phyloP scores from a whole-genome alignment of 257 asterid genomes.

The Rehmannia glutinosa region DNA sequence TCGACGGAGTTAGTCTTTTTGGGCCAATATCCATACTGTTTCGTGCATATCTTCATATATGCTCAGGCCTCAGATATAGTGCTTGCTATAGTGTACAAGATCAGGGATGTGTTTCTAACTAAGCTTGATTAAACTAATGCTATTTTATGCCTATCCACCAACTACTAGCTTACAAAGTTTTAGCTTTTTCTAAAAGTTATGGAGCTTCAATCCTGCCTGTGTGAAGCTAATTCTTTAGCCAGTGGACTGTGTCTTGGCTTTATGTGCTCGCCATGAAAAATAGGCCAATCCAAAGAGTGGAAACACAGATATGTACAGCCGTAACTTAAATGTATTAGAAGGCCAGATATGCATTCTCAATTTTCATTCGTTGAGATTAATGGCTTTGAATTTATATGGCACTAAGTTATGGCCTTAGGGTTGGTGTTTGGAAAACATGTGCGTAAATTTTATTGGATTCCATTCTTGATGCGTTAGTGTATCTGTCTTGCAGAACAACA shows the following conservation, averaged over 20 bases:
- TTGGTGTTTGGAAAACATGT: neutral
- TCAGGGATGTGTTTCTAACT: neutral
- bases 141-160: neutral
- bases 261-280: constrained; percentile 7
- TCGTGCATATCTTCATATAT: neutral
- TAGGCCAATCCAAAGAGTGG: neutral
- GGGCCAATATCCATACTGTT: neutral
- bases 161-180: no score
- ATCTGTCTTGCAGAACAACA: constrained; percentile 57
- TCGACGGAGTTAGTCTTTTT: constrained; percentile 1
- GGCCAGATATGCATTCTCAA: neutral
- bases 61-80: neutral
- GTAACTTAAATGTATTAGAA: constrained; percentile 2
- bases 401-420: constrained; percentile 9
- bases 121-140: constrained; percentile 1
- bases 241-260: constrained; percentile 10
- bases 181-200: neutral
- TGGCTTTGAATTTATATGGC: constrained; percentile 3
- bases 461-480: constrained; percentile 20
- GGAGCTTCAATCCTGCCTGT: constrained; percentile 12
- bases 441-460: neutral
- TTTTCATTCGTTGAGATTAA: constrained; percentile 14
- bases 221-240: constrained; percentile 7
- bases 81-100: constrained; percentile 9
- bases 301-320: no score